Evolutionary conservation across 2,329 filamentous ascomycete species (phyloP), one percentile per base, ranked within the genome.

Genomic region (Colletotrichum sp.): DNA sequence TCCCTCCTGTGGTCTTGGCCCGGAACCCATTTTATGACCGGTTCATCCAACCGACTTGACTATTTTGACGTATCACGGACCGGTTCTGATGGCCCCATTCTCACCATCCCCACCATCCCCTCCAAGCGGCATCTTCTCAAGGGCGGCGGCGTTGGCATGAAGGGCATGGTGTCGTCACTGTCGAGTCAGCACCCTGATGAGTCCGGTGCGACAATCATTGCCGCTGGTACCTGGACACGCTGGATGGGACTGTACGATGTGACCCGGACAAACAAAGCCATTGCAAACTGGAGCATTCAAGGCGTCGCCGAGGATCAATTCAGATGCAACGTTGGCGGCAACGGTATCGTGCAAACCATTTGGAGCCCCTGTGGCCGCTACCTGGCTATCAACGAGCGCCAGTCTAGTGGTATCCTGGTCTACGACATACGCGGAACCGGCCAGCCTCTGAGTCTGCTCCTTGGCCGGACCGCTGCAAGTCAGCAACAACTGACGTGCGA

Each of bases 311-410:
- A 88, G 77, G 78, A 78, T 0, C 80, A 80, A 15, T 82, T 81
- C 29, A 69, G 66, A 4, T 83, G 84, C 32, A 84, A 82, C 19
- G 86, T 92, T 77, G 88, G 89, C 13, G 93, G 94, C 36, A 89
- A 90, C 77, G 94, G 93, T 70, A 91, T 93, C 27, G 84, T 88
- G 15, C 91, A 93, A 82, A 88, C 89, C 1, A 78, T 87, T 6
- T 93, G 92, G 92, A 93, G 91, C 77, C 88, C 89, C 0, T 93
- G 92, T 77, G 92, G 92, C 8, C 86, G 90, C 52, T 93, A 93
- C 80, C 85, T 93, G 25, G 83, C 91, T n/a, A 85, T 93, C 63
- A 91, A 90, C 78, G 92, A 93, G 84, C 88, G 92, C 7, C 88
- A 88, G 78, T 87, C 91, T 1, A 82, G 80, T 8, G 90, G 90